Evolutionary conservation across 345 rosid species (phyloP), one percentile per base, ranked within the genome.

Genomic region (Gossypium arboreum): DNA sequence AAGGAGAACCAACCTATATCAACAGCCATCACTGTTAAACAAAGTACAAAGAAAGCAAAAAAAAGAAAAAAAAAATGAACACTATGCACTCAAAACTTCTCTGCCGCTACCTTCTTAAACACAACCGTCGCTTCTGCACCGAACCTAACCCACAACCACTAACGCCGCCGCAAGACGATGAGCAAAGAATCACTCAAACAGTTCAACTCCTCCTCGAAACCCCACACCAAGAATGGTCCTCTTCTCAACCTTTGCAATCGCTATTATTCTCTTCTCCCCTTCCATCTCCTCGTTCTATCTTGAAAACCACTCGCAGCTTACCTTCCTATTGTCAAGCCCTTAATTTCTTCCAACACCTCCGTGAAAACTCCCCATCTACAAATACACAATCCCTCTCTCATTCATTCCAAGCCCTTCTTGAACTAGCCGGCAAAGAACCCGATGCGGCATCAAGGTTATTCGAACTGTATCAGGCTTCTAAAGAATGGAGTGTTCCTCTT

Each of bases 191-290:
- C 18, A 59, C 52, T 18, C 83, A 68, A 63, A 84, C 89, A 18
- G 7, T 85, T 15, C 67, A 88, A 56, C 82, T 72, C 43, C 85
- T 94, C 15, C 85, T 83, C 34, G 75, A 83, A 39, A 76, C 72
- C 41, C 95, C 94, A 47, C 77, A 83, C 17, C 52, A 79, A 25
- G 89, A 88, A 25, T 91, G 97, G 97, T 34, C 77, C 34, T 74
- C 88, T 7, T 79, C 75, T 77, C 80, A 83, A 52, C 82, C 86
- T 67, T 84, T 80, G 39, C 68, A 58, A 18, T 80, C 83, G 20
- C 86, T 94, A 60, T 78, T 91, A 68, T 76, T 83, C 70, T 76
- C 79, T 66, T 72, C 82, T 4, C 73, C 85, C 20, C 63, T 85
- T 73, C 51, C 72, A 56, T 60, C 89, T 74, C 83, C 88, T 61